Conservation (phyloP, 495 filamentous ascomycete genomes). For the Halenospora varia region DNA sequence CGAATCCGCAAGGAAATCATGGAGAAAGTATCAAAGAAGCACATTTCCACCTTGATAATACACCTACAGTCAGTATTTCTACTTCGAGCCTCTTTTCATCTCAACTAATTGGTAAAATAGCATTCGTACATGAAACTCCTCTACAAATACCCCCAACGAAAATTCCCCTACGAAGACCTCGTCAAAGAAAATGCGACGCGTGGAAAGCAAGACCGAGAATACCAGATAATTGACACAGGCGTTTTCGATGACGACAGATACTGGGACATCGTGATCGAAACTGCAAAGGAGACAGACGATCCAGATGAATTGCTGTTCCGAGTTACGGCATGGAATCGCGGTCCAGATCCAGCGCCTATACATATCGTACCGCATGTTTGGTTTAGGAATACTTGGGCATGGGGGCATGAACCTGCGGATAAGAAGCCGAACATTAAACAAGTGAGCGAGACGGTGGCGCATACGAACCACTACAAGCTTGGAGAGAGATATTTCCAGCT, state of each 20-base stretch:
- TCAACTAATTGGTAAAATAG: slow-evolving; percentile 35
- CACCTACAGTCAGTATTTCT: slow-evolving; percentile 52
- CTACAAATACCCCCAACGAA: slow-evolving; percentile 92
- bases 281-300: slow-evolving; percentile 85
- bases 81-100: neutral
- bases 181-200: slow-evolving; percentile 78
- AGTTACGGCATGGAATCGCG: slow-evolving; percentile 93
- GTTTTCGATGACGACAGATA: slow-evolving; percentile 88
- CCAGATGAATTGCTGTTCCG: slow-evolving; percentile 90
- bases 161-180: slow-evolving; percentile 88
- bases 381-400: slow-evolving; percentile 96
- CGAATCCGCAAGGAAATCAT: slow-evolving; percentile 94
- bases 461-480: slow-evolving; percentile 69
- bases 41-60: slow-evolving; percentile 95
- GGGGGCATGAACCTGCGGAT: slow-evolving; percentile 68
- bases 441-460: slow-evolving; percentile 58
- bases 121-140: slow-evolving; percentile 99
- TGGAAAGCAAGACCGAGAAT: slow-evolving; percentile 71
- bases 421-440: slow-evolving; percentile 73
- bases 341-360: slow-evolving; percentile 81
- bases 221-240: slow-evolving; percentile 89
- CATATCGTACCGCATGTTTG: slow-evolving; percentile 94
- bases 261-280: slow-evolving; percentile 97
- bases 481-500: slow-evolving; percentile 81
- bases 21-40: slow-evolving; percentile 95